A percentile compares a stretch with the other conserved stretches of the same genome.
phyloP scores from a whole-genome alignment of 768 basidiomycete species.

The Boletus rubescentipes region DNA sequence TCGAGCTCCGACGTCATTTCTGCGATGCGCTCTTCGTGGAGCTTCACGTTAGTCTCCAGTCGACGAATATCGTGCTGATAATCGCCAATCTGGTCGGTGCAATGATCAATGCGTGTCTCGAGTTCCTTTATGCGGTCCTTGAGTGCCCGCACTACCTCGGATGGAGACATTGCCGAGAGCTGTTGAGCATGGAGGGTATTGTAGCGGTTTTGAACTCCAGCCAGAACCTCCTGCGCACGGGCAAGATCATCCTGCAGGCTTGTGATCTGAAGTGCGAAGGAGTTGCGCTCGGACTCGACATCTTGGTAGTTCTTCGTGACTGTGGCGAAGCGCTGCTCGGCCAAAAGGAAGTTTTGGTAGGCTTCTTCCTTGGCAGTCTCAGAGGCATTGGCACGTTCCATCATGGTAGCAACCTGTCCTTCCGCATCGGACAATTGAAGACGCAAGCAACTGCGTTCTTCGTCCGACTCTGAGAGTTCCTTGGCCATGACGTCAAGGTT shows the following conservation, averaged over 20 bases:
- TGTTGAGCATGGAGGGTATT: conserved; percentile 64
- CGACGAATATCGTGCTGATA: conserved; percentile 79
- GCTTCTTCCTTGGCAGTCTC: conserved; percentile 38
- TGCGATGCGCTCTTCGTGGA: conserved; percentile 70
- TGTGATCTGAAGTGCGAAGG: conserved; percentile 59
- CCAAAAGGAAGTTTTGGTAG: conserved; percentile 27
- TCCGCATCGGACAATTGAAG: conserved; percentile 38
- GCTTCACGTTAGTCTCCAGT: conserved; percentile 68
- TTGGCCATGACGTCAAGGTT: conserved; percentile 34
- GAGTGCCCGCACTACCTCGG: conserved; percentile 53
- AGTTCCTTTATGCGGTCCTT: conserved; percentile 68
- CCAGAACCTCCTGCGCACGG: conserved; percentile 51
- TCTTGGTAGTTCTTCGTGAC: conserved; percentile 49
- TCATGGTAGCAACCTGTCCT: conserved; percentile 31
- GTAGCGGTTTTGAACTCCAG: conserved; percentile 59
- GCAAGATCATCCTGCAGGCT: conserved; percentile 63
- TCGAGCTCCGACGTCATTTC: conserved; percentile 75
- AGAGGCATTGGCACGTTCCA: conserved; percentile 32
- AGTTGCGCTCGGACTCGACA: conserved; percentile 64
- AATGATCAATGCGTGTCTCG: conserved; percentile 59
- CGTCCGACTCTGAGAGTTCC: conserved; percentile 36
- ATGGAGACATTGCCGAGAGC: conserved; percentile 58
- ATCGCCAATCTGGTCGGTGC: conserved; percentile 73
- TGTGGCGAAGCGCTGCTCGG: conserved; percentile 43
- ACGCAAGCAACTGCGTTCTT: conserved; percentile 19